Conservation (phyloP, 73 alveolate species). For the Stentor coeruleus region DNA sequence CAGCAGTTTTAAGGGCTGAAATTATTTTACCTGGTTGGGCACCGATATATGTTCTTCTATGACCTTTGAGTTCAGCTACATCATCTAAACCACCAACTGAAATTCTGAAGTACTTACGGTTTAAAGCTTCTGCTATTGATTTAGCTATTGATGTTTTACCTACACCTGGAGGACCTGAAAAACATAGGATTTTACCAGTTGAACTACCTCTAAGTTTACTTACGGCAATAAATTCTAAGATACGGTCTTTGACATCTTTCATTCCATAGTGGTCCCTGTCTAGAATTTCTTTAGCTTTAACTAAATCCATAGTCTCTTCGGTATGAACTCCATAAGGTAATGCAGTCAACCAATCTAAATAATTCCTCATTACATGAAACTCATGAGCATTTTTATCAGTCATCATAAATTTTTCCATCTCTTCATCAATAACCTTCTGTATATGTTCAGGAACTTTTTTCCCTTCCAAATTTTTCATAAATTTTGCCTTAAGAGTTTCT, state of each 20-base stretch:
- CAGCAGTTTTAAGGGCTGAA: slow-evolving; percentile 53
- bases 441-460: slow-evolving; percentile 58
- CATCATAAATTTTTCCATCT: slow-evolving; percentile 40
- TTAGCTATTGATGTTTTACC: slow-evolving; percentile 83
- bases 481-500: slow-evolving; percentile 33
- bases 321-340: slow-evolving; percentile 54
- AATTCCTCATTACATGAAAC: slow-evolving; percentile 46
- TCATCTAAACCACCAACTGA: slow-evolving; percentile 82
- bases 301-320: slow-evolving; percentile 50
- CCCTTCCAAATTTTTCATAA: slow-evolving; percentile 46
- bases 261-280: slow-evolving; percentile 63
- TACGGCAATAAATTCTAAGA: slow-evolving; percentile 79
- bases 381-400: slow-evolving; percentile 57
- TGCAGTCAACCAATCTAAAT: slow-evolving; percentile 53
- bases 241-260: slow-evolving; percentile 75
- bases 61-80: slow-evolving; percentile 73
- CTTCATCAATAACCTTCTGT: slow-evolving; percentile 54
- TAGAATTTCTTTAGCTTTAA: slow-evolving; percentile 42
- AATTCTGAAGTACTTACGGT: slow-evolving; percentile 69
- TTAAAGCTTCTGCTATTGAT: slow-evolving; percentile 39
- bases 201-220: slow-evolving; percentile 61
- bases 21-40: slow-evolving; percentile 82
- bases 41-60: slow-evolving; percentile 79
- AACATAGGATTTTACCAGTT: slow-evolving; percentile 78
- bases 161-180: slow-evolving; percentile 93